phyloP scores from a whole-genome alignment of 169 alveolate genomes.

The Plasmodium gonderi region DNA sequence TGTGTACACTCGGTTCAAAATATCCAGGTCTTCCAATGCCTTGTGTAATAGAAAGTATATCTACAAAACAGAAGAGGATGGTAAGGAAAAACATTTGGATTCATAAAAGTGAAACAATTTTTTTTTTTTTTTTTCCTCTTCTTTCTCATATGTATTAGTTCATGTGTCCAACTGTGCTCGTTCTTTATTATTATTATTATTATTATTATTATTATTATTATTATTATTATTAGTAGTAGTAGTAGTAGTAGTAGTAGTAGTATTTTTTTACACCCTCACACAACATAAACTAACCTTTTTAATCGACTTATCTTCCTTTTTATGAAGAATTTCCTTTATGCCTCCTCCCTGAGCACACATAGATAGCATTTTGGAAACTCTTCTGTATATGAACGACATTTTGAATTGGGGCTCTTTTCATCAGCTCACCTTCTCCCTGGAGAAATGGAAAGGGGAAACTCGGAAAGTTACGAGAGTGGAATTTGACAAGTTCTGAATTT shows the following conservation, averaged over 20 bases:
- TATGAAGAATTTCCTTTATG: slow-evolving; percentile 23
- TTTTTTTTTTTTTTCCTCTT: too few relatives aligned
- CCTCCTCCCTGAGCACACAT: slow-evolving; percentile 35
- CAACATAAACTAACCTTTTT: slow-evolving; percentile 27
- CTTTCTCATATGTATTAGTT: too few relatives aligned
- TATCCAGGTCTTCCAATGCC: slow-evolving; percentile 28
- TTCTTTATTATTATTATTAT: too few relatives aligned
- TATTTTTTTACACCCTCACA: neutral
- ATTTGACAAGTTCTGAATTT: too few relatives aligned
- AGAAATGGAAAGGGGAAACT: neutral
- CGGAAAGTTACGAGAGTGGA: too few relatives aligned
- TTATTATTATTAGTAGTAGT: too few relatives aligned
- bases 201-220: too few relatives aligned
- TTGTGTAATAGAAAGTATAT: slow-evolving; percentile 18
- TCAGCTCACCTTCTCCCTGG: neutral
- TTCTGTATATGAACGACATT: slow-evolving; percentile 63
- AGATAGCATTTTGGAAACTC: slow-evolving; percentile 45
- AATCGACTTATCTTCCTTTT: slow-evolving; percentile 38
- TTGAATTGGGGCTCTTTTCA: neutral
- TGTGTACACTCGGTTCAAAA: slow-evolving; percentile 21
- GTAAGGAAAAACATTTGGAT: too few relatives aligned
- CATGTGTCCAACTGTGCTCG: too few relatives aligned
- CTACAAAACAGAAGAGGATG: neutral
- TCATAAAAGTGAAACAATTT: too few relatives aligned
- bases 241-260: too few relatives aligned